Percentiles rank a stretch among this genome's conserved stretches.
Conservation (phyloP, 148 eudicot species). For the Camellia sinensis region DNA sequence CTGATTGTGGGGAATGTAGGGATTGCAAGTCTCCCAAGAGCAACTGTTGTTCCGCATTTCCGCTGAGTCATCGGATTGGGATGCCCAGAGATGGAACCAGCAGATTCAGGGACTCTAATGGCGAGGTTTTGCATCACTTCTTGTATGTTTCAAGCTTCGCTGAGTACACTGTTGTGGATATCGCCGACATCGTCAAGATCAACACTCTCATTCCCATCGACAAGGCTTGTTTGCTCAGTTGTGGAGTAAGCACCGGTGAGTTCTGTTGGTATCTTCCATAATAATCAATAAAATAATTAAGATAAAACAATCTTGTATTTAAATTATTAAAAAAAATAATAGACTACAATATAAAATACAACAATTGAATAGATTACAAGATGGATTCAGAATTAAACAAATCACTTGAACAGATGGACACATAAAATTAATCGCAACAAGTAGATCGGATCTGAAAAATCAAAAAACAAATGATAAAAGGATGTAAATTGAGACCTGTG, state of each 20-base stretch:
- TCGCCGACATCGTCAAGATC: slow-evolving; percentile 44
- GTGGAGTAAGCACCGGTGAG: slow-evolving; percentile 53
- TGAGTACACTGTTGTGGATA: slow-evolving; percentile 60
- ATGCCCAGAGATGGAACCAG: slow-evolving; percentile 48
- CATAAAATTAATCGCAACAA: too few relatives aligned
- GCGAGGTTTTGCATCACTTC: slow-evolving; percentile 35
- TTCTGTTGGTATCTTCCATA: neutral
- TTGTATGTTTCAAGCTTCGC: slow-evolving; percentile 45
- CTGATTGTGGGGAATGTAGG: slow-evolving; percentile 59
- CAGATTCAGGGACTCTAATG: slow-evolving; percentile 45
- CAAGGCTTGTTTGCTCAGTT: slow-evolving; percentile 61
- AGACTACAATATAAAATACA: too few relatives aligned
- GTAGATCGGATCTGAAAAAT: too few relatives aligned
- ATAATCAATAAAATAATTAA: neutral
- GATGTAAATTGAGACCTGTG: too few relatives aligned
- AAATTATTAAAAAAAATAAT: too few relatives aligned
- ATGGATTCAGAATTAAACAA: too few relatives aligned
- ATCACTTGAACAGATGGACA: too few relatives aligned
- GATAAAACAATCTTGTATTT: too few relatives aligned
- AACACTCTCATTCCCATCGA: slow-evolving; percentile 24
- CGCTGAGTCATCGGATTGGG: neutral
- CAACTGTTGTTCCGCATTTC: slow-evolving; percentile 40
- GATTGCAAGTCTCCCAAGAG: slow-evolving; percentile 43
- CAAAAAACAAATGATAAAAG: too few relatives aligned
- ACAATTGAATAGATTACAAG: too few relatives aligned